These are phyloP conservation scores for Cladosporium sp. DNA, from an alignment of 2,329 filamentous ascomycete genomes.

Conservation along the genomic window DNA sequence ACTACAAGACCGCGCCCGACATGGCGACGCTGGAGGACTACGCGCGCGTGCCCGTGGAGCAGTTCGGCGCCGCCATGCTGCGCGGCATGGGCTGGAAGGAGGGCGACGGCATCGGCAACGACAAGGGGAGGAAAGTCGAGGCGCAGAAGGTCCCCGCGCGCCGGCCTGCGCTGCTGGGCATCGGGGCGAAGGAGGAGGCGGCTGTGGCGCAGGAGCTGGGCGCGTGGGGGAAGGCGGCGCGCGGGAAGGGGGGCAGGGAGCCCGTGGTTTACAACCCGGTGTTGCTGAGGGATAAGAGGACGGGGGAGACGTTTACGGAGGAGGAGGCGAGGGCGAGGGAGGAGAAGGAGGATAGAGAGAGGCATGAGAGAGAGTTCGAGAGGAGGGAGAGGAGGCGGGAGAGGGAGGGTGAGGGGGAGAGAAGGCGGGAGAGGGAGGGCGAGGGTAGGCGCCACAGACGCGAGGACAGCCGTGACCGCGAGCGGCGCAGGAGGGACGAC, in stretches of 20 bases:
- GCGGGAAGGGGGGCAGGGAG: constrained; percentile 47
- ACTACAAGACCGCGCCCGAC: constrained; percentile 67
- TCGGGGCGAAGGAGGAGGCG: constrained; percentile 75
- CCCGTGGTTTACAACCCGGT: constrained; percentile 58
- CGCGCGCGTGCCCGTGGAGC: constrained; percentile 81
- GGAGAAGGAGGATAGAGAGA: constrained; percentile 43
- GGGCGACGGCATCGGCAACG: constrained; percentile 52
- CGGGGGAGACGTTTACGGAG: constrained; percentile 57
- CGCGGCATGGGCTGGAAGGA: constrained; percentile 94
- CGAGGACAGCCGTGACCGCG: background rate
- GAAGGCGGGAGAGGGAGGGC: constrained; percentile 5
- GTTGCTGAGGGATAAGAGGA: constrained; percentile 54
- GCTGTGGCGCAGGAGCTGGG: constrained; percentile 64
- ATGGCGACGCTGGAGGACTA: constrained; percentile 76
- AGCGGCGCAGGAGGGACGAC: background rate
- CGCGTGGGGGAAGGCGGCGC: constrained; percentile 65
- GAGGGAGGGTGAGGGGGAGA: constrained; percentile 5
- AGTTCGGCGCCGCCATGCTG: constrained; percentile 85
- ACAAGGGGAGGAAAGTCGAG: constrained; percentile 34
- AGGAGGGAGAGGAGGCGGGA: constrained; percentile 34
- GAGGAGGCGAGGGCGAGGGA: constrained; percentile 48
- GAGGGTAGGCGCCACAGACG: background rate
- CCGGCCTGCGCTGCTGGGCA: constrained; percentile 74
- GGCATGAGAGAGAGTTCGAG: constrained; percentile 38
- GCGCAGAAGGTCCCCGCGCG: constrained; percentile 62